Percentiles rank a stretch among this genome's conserved stretches.
These are phyloP conservation scores for Parachaetomium inaequale DNA, from an alignment of 495 filamentous ascomycete species.

Conservation along the genomic window DNA sequence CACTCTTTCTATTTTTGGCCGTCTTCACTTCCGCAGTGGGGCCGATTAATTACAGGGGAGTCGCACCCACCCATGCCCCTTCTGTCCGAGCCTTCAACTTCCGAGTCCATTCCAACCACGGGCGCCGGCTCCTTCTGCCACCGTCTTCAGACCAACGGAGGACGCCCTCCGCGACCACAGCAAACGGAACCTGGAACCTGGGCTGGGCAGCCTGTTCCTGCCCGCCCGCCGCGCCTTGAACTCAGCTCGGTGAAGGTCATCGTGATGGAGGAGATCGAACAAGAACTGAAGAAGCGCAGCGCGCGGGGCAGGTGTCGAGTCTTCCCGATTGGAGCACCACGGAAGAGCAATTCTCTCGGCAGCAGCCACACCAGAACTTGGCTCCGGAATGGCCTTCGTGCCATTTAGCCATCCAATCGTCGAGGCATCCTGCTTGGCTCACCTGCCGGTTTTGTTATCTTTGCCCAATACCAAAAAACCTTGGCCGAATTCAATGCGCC, in stretches of 20 bases:
- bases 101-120: background rate
- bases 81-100: background rate
- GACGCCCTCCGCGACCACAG: background rate
- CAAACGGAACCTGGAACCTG: background rate
- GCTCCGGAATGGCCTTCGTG: background rate
- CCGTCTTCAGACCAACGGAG: background rate
- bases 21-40: background rate
- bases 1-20: background rate
- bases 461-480: background rate
- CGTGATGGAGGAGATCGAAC: too few relatives aligned
- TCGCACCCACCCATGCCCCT: background rate
- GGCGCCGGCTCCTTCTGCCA: too few relatives aligned
- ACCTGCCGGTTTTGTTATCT: conserved; percentile 6
- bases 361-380: background rate
- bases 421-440: conserved; percentile 1
- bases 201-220: background rate
- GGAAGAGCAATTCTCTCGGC: background rate
- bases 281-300: too few relatives aligned
- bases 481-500: background rate
- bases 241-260: background rate
- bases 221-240: background rate
- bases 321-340: background rate
- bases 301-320: too few relatives aligned
- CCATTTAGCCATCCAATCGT: conserved; percentile 32
- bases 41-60: background rate